Evolutionary conservation across 169 alveolate genomes (phyloP).

Genomic region (Eimeria brunetti): DNA sequence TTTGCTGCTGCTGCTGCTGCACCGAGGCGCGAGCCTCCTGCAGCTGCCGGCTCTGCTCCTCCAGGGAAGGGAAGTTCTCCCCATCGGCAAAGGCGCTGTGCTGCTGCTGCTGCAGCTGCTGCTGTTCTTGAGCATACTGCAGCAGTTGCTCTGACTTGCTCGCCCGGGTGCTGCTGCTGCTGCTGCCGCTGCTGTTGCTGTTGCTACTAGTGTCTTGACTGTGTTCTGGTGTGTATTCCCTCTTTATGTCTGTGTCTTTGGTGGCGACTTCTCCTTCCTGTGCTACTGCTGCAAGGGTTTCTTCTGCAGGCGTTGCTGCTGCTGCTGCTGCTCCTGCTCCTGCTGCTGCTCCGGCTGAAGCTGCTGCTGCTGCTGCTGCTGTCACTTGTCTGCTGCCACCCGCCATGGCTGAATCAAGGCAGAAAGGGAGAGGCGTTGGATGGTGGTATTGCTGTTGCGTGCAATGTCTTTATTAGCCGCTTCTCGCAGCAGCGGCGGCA

Average conservation of each 20-base stretch:
- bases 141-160: too few species aligned
- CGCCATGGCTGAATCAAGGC: neutral
- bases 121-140: too few species aligned
- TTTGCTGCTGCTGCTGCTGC: neutral
- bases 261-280: neutral
- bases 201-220: slow-evolving; percentile 13
- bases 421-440: neutral
- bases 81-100: neutral
- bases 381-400: neutral
- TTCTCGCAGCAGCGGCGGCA: neutral
- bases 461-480: neutral
- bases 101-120: slow-evolving; percentile 20
- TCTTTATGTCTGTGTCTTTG: neutral
- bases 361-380: neutral
- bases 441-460: slow-evolving; percentile 11
- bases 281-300: neutral
- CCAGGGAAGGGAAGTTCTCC: neutral
- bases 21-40: neutral
- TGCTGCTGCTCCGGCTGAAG: slow-evolving; percentile 13
- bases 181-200: neutral
- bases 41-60: neutral
- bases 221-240: neutral
- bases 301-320: slow-evolving; percentile 2
- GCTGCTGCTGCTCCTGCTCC: neutral
- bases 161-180: slow-evolving; percentile 45